A percentile compares a stretch with the other conserved stretches of the same genome.
phyloP scores from a whole-genome alignment of 768 basidiomycete genomes.

The Thelephora aurantiotincta region DNA sequence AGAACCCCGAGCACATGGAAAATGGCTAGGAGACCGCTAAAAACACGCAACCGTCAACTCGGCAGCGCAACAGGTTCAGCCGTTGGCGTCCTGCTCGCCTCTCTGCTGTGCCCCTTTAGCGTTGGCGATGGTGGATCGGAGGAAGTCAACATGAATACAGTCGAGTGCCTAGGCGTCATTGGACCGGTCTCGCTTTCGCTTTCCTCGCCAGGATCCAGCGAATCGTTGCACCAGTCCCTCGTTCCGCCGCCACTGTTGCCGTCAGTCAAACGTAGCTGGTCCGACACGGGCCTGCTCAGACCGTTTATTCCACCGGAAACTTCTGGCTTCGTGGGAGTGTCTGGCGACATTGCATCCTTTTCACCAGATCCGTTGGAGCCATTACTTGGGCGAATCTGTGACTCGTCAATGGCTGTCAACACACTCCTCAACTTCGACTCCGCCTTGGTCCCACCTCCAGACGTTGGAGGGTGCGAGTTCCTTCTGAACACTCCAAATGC shows the following conservation, averaged over 20 bases:
- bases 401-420: slow-evolving; percentile 62
- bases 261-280: not conserved
- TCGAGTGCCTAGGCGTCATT: not conserved
- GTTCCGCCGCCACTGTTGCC: too few relatives aligned
- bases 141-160: not conserved
- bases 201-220: not conserved
- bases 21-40: too few relatives aligned
- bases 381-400: slow-evolving; percentile 20
- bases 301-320: too few relatives aligned
- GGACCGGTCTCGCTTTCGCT: too few relatives aligned
- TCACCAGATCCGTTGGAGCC: slow-evolving; percentile 8
- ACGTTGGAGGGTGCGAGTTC: slow-evolving; percentile 34
- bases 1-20: too few relatives aligned
- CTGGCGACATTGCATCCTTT: not conserved
- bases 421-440: slow-evolving; percentile 59
- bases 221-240: not conserved
- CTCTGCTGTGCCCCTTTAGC: slow-evolving; percentile 9
- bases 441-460: slow-evolving; percentile 28
- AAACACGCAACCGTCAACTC: too few relatives aligned
- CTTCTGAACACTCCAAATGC: slow-evolving; percentile 20
- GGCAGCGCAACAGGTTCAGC: not conserved
- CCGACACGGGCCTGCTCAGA: slow-evolving; percentile 5
- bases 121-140: slow-evolving; percentile 12
- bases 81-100: not conserved
- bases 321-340: too few relatives aligned